Conservation (phyloP, 257 asterid species). For the Solanum pennellii region DNA sequence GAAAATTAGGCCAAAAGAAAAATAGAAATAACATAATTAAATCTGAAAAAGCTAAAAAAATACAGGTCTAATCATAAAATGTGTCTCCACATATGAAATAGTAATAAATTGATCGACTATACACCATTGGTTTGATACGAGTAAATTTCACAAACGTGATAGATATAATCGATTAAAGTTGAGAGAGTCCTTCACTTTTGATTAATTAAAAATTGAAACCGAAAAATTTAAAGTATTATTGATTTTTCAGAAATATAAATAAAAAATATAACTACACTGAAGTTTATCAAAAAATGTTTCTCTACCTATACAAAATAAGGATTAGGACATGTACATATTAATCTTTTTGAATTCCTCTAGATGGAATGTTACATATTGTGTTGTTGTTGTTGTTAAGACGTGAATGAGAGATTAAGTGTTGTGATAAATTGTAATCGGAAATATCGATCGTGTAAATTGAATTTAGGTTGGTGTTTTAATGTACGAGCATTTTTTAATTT, state of each 20-base stretch:
- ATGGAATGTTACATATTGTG: not conserved
- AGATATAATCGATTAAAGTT: no score
- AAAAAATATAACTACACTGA: no score
- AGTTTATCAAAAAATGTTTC: no score
- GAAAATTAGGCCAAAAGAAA: not conserved
- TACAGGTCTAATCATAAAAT: no score
- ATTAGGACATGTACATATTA: no score
- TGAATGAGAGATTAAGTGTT: not conserved
- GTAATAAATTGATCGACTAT: no score
- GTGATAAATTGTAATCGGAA: not conserved
- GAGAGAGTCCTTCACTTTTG: fast-evolving
- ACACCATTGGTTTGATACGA: not conserved
- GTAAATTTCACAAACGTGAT: not conserved
- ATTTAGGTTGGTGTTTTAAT: not conserved
- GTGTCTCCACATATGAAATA: not conserved
- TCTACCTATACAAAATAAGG: no score
- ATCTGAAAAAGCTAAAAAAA: not conserved
- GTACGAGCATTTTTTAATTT: not conserved
- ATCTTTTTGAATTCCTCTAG: not conserved
- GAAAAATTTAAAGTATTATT: no score
- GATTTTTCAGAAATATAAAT: no score
- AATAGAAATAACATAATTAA: not conserved
- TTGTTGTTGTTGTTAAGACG: not conserved
- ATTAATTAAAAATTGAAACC: no score
- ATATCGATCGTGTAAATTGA: not conserved